Percentiles rank a stretch among this genome's conserved stretches.
Conservation (phyloP, 805 yeast genomes). For the Grigorovia humatica region DNA sequence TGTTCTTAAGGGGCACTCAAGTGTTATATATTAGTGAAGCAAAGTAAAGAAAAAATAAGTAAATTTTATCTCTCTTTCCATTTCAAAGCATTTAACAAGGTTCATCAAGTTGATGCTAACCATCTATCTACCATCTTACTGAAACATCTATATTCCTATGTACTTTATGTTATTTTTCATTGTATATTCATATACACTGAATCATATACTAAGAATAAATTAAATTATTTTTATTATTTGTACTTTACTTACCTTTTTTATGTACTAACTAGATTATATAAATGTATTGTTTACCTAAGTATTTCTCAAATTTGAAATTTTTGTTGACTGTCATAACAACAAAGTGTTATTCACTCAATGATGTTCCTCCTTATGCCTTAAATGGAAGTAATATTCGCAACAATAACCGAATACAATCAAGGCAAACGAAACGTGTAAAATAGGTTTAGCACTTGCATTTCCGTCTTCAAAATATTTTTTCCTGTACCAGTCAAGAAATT, state of each 20-base stretch:
- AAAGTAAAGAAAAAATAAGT: conserved; percentile 4
- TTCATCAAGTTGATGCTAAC: too few species aligned
- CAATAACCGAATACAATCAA: conserved; percentile 74
- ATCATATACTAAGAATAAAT: background rate
- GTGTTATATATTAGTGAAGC: conserved; percentile 29
- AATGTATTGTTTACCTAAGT: too few species aligned
- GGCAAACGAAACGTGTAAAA: conserved; percentile 62
- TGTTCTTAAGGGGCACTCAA: conserved; percentile 30
- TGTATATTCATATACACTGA: background rate
- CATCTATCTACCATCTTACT: too few species aligned
- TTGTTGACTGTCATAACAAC: too few species aligned
- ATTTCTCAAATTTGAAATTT: too few species aligned
- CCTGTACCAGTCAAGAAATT: conserved; percentile 67
- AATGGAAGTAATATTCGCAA: conserved; percentile 89
- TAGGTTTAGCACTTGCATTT: conserved; percentile 75
- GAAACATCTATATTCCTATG: background rate
- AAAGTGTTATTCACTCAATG: background rate
- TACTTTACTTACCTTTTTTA: background rate
- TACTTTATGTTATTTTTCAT: too few species aligned
- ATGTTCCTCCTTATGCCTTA: conserved; percentile 43
- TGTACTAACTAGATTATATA: background rate
- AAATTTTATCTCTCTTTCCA: too few species aligned
- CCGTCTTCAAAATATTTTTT: conserved; percentile 79
- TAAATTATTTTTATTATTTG: too few species aligned
- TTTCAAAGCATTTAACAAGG: too few species aligned